phyloP scores from a whole-genome alignment of 2,329 filamentous ascomycete genomes.

The Fusarium pseudoanthophilum region DNA sequence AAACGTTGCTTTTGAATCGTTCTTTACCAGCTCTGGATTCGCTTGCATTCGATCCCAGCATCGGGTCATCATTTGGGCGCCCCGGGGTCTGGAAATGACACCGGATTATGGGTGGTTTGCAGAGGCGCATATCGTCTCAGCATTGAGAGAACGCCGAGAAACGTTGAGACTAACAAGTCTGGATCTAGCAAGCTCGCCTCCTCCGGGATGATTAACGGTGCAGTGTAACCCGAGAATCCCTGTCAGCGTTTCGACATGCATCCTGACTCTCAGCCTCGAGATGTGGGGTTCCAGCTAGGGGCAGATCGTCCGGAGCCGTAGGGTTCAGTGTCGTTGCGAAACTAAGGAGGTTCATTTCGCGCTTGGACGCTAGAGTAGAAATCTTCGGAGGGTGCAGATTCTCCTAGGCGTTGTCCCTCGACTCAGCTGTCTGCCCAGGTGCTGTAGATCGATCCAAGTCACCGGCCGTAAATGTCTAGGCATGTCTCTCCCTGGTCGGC shows the following conservation, averaged over 20 bases:
- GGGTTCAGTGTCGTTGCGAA: neutral
- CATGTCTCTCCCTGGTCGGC: slow-evolving; percentile 26
- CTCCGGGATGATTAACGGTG: slow-evolving; percentile 23
- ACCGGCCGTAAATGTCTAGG: slow-evolving; percentile 15
- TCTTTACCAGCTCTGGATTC: slow-evolving; percentile 38
- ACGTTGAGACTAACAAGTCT: slow-evolving; percentile 13
- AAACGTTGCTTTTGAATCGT: slow-evolving; percentile 28
- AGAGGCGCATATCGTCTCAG: slow-evolving; percentile 23
- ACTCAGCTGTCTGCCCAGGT: slow-evolving; percentile 6
- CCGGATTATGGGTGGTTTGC: slow-evolving; percentile 11
- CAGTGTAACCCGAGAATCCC: slow-evolving; percentile 30
- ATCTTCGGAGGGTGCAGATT: slow-evolving; percentile 9
- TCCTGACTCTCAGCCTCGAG: slow-evolving; percentile 22
- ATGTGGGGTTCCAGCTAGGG: slow-evolving; percentile 18
- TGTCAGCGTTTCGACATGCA: slow-evolving; percentile 20
- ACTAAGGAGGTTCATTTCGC: neutral
- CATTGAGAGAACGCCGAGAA: slow-evolving; percentile 8
- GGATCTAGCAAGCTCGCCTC: slow-evolving; percentile 13
- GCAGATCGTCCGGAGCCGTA: slow-evolving; percentile 5
- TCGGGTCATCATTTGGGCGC: slow-evolving; percentile 11
- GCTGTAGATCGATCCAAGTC: slow-evolving; percentile 30
- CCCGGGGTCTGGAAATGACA: slow-evolving; percentile 17
- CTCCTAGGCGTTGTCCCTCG: slow-evolving; percentile 21
- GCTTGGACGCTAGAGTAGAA: slow-evolving; percentile 6
- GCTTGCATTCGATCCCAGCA: slow-evolving; percentile 39